phyloP scores from a whole-genome alignment of 2,329 filamentous ascomycete genomes.

The Xylariaceae sp. region DNA sequence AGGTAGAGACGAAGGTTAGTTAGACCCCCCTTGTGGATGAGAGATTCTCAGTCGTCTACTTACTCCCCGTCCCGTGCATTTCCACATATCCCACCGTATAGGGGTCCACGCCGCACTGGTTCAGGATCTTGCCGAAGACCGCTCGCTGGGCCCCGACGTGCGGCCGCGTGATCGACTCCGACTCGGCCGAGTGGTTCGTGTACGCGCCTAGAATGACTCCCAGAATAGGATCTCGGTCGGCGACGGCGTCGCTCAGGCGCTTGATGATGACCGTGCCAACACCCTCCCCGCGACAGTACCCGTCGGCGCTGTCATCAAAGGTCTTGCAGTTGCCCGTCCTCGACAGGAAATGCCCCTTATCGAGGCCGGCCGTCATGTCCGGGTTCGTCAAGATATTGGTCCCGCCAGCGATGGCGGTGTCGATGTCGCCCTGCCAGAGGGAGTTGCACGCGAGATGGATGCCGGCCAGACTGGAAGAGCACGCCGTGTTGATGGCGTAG shows the following conservation, averaged over 20 bases:
- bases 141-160: constrained; percentile 57
- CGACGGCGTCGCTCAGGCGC: constrained; percentile 32
- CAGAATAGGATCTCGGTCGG: constrained; percentile 39
- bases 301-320: constrained; percentile 40
- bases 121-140: constrained; percentile 53
- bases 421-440: constrained; percentile 56
- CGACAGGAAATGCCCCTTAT: constrained; percentile 58
- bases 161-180: constrained; percentile 67
- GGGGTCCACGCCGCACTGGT: constrained; percentile 51
- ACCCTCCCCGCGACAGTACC: constrained; percentile 35
- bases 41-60: too few relatives aligned
- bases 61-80: constrained; percentile 67
- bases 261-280: constrained; percentile 23
- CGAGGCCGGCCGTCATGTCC: constrained; percentile 57
- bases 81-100: constrained; percentile 57
- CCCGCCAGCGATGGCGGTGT: constrained; percentile 59
- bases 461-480: constrained; percentile 25
- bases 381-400: constrained; percentile 60
- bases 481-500: constrained; percentile 29
- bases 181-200: constrained; percentile 68
- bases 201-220: constrained; percentile 42
- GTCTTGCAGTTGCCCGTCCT: constrained; percentile 38
- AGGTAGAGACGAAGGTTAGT: too few relatives aligned
- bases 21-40: too few relatives aligned
- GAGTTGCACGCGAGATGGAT: constrained; percentile 44